phyloP scores from a whole-genome alignment of 495 filamentous ascomycete genomes.

The Penicillium lividum region DNA sequence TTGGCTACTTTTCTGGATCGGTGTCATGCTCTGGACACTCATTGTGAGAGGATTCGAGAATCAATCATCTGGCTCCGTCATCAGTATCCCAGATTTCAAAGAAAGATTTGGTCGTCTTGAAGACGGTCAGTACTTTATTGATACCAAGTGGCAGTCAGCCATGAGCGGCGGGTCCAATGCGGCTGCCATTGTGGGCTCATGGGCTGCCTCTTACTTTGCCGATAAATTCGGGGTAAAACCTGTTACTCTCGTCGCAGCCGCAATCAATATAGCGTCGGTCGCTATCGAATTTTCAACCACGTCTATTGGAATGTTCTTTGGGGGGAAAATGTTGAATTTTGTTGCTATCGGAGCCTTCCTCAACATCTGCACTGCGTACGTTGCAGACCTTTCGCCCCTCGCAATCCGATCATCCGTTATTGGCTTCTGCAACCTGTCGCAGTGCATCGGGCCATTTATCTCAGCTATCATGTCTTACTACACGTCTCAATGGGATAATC shows the following conservation, averaged over 20 bases:
- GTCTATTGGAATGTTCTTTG: constrained; percentile 10
- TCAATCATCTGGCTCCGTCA: constrained; percentile 4
- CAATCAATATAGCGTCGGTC: constrained; percentile 4
- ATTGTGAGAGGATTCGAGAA: constrained; percentile 7
- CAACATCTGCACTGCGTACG: constrained; percentile 8
- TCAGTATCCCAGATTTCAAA: constrained; percentile 8
- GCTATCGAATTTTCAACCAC: constrained; percentile 3
- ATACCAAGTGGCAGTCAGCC: constrained; percentile 2
- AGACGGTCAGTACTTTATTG: constrained; percentile 3
- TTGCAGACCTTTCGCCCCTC: constrained; percentile 5
- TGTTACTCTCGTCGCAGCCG: neutral
- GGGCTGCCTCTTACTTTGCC: constrained; percentile 4
- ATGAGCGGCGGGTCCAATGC: constrained; percentile 3
- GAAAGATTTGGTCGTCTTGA: neutral
- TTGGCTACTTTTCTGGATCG: constrained; percentile 8
- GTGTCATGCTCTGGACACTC: constrained; percentile 5
- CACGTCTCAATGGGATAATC: neutral
- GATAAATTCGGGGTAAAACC: constrained; percentile 3
- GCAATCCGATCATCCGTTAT: constrained; percentile 4
- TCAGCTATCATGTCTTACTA: constrained; percentile 12
- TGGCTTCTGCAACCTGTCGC: constrained; percentile 7
- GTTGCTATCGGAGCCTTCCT: constrained; percentile 4
- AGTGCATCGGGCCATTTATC: constrained; percentile 10
- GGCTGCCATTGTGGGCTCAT: constrained; percentile 3
- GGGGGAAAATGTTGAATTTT: constrained; percentile 8